phyloP scores from a whole-genome alignment of 371 early-diverging fungal species.

The Blakeslea trispora region DNA sequence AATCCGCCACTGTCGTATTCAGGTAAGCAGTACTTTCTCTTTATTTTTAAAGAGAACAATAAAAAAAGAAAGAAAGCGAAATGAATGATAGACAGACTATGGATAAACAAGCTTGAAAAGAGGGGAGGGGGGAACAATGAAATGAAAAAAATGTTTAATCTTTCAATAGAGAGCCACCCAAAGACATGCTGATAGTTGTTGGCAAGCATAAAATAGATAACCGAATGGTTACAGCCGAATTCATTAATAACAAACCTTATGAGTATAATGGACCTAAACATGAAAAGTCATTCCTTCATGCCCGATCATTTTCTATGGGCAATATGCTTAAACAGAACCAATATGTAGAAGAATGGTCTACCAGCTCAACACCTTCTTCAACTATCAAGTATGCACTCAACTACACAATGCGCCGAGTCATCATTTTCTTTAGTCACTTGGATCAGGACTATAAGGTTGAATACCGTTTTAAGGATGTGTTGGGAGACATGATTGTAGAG shows the following conservation, averaged over 20 bases:
- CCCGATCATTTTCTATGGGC: constrained; percentile 13
- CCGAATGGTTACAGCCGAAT: background rate
- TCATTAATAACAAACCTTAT: background rate
- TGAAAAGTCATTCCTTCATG: background rate
- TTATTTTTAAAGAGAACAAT: background rate
- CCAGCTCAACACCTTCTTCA: background rate
- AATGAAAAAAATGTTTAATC: background rate
- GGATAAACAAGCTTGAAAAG: no score
- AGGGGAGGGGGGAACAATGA: no score
- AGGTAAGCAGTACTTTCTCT: constrained; percentile 2
- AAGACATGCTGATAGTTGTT: background rate
- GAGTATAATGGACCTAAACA: background rate
- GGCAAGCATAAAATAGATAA: constrained; percentile 14
- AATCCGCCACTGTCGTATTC: constrained; percentile 14
- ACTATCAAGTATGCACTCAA: constrained; percentile 12
- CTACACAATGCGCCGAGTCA: constrained; percentile 28
- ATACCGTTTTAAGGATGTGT: constrained; percentile 37
- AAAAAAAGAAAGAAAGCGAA: background rate
- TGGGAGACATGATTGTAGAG: constrained; percentile 27
- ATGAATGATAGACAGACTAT: no score
- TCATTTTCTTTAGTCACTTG: constrained; percentile 32
- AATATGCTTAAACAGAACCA: constrained; percentile 6
- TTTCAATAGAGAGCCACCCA: background rate
- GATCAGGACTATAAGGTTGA: constrained; percentile 30
- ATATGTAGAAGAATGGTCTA: constrained; percentile 23